Evolutionary conservation across 345 rosid genomes (phyloP).

Genomic region (Eucalyptus cladocalyx): DNA sequence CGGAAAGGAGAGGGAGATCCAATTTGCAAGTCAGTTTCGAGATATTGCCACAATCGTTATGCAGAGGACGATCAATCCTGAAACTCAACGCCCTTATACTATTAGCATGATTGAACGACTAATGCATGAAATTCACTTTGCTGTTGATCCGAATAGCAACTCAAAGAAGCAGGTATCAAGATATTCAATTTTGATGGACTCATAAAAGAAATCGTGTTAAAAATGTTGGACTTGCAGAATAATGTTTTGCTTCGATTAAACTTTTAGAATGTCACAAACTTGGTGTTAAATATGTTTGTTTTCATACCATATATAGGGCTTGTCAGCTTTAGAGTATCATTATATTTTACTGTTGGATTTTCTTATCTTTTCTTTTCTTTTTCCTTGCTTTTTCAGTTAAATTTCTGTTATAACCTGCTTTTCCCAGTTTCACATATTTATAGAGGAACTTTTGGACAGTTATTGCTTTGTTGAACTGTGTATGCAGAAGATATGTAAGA

Average conservation of each 20-base stretch:
- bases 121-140: constrained; percentile 93
- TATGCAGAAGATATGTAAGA: neutral
- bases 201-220: neutral
- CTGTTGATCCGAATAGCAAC: constrained; percentile 77
- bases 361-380: neutral
- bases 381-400: neutral
- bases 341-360: neutral
- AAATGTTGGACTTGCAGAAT: neutral
- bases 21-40: constrained; percentile 83
- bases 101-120: constrained; percentile 89
- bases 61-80: constrained; percentile 96
- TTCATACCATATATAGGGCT: neutral
- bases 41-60: constrained; percentile 91
- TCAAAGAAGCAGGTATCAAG: constrained; percentile 82
- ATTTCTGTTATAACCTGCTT: neutral
- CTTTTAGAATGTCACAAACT: neutral
- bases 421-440: neutral
- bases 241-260: neutral
- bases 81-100: constrained; percentile 87
- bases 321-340: neutral
- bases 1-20: constrained; percentile 93
- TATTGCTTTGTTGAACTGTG: neutral
- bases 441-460: neutral
- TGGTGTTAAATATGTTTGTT: neutral
- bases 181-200: neutral